phyloP scores from a whole-genome alignment of 2,329 filamentous ascomycete species.

The Aspergillus sp. region DNA sequence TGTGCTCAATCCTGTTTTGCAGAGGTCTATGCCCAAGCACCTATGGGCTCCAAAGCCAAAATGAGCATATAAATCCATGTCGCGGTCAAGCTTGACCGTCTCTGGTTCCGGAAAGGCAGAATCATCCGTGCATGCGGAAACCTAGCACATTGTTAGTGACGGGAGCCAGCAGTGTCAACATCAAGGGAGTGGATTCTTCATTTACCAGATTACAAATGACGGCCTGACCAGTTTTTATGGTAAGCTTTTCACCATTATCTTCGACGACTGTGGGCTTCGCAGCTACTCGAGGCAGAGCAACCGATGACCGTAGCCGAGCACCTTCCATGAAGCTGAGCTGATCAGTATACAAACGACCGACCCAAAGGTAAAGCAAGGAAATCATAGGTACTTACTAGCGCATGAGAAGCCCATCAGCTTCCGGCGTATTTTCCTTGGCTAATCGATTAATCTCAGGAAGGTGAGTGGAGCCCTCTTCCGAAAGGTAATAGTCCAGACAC shows the following conservation, averaged over 20 bases:
- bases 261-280: conserved; percentile 33
- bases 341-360: not conserved
- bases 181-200: not conserved
- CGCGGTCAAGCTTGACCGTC: conserved; percentile 61
- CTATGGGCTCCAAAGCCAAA: conserved; percentile 64
- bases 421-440: conserved; percentile 45
- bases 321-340: conserved; percentile 41
- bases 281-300: conserved; percentile 38
- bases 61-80: conserved; percentile 63
- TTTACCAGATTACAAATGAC: conserved; percentile 40
- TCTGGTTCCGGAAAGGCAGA: conserved; percentile 39
- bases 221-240: conserved; percentile 35
- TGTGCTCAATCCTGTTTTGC: conserved; percentile 35
- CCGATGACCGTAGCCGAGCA: conserved; percentile 38
- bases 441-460: conserved; percentile 50
- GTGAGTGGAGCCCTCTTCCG: conserved; percentile 48
- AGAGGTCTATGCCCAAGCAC: conserved; percentile 53
- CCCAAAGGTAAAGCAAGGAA: not conserved
- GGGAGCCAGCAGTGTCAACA: not conserved
- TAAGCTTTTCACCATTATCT: conserved; percentile 33
- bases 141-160: conserved; percentile 20
- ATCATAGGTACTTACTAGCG: conserved; percentile 45
- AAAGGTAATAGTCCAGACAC: conserved; percentile 58
- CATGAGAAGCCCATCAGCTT: conserved; percentile 50
- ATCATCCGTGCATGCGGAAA: conserved; percentile 37